Evolutionary conservation across 345 rosid species (phyloP), one percentile per base, ranked within the genome.

Genomic region (Geranium brycei): DNA sequence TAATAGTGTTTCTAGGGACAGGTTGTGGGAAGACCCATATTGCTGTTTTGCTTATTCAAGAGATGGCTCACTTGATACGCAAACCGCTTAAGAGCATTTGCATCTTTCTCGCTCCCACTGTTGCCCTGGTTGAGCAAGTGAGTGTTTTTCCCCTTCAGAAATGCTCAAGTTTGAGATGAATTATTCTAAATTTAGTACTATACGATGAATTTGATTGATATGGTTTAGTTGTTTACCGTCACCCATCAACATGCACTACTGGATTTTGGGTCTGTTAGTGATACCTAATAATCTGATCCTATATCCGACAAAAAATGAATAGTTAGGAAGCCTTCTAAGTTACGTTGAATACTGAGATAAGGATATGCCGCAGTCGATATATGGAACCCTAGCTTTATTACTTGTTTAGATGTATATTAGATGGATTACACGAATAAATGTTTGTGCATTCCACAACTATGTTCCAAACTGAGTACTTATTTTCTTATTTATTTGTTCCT

Each of bases 11-110:
- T 73, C 58, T 92, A 74, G 96, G 79, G 70, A 92, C 98, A 12
- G 98, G 98, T 60, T 83, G 87, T 71, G 98, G 98, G 68, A 92
- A 92, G 80, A 92, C 98, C 12, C 98, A 89, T 73, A 89, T 92
- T 59, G 93, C 95, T 5, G 92, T 89, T 67, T 81, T 92, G 76
- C 86, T 92, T 69, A 92, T 92, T 8, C 69, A 89, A 47, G 96
- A 84, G 76, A 72, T 85, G 53, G 81, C 81, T 47, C 83, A 83
- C 66, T 77, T 87, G 82, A 76, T 92, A 67, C 73, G 82, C 76
- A 81, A 78, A 57, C 98, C 98, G 16, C 80, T 68, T 66, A 83
- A 69, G 69, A 78, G 63, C 58, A 78, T 83, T 4, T 87, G 95
- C 65, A 65, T 92, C 59, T 91, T 89, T 81, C 98, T 91, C 68